Conservation (phyloP, 139 green algal genomes). For the Trebouxia sp. region DNA sequence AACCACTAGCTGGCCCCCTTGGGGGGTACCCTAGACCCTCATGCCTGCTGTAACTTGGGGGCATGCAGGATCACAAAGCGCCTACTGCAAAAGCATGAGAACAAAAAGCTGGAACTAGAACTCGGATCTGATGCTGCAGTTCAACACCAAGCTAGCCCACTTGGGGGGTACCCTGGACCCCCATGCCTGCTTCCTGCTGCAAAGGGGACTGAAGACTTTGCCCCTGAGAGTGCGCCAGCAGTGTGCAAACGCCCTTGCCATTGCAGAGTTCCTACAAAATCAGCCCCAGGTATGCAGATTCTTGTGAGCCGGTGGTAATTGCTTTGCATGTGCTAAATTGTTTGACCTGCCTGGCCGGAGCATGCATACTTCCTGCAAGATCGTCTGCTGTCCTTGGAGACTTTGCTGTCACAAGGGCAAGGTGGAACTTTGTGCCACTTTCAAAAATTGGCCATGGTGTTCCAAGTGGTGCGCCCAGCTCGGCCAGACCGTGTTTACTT, state of each 20-base stretch:
- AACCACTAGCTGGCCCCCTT: slow-evolving; percentile 56
- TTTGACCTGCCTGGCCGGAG: background rate
- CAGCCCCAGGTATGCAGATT: slow-evolving; percentile 56
- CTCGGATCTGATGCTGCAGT: no score
- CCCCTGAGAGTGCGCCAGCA: slow-evolving; percentile 52
- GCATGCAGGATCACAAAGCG: no score
- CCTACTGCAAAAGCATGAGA: no score
- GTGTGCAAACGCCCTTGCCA: slow-evolving; percentile 48
- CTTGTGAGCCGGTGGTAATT: background rate
- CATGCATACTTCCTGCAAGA: background rate
- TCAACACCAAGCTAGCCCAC: slow-evolving; percentile 55
- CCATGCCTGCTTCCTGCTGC: slow-evolving; percentile 65
- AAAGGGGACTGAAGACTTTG: slow-evolving; percentile 73
- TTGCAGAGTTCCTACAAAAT: slow-evolving; percentile 49
- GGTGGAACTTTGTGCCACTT: no score
- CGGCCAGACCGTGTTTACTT: no score
- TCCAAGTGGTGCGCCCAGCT: no score
- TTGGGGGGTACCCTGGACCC: slow-evolving; percentile 65
- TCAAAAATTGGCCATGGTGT: no score
- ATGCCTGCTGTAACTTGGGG: no score
- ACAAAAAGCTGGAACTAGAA: no score
- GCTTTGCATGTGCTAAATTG: background rate
- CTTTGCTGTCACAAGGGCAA: no score
- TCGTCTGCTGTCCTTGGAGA: no score
- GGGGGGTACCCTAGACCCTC: no score